phyloP scores from a whole-genome alignment of 768 basidiomycete species.

The Tricholoma flavovirens region DNA sequence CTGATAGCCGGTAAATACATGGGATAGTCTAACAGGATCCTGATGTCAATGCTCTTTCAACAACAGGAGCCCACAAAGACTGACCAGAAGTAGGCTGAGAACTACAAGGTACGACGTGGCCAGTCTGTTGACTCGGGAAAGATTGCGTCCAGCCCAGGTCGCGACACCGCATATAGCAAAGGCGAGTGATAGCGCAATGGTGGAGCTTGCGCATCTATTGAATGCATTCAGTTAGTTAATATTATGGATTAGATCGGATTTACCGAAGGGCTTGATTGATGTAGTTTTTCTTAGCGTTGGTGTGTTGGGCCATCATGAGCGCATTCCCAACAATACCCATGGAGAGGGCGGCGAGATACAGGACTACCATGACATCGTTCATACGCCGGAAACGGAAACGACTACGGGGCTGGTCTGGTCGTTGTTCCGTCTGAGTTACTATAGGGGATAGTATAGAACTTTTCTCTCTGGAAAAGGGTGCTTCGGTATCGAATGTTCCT shows the following conservation, averaged over 20 bases:
- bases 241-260: not conserved
- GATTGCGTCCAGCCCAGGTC: slow-evolving; percentile 16
- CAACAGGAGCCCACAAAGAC: not conserved
- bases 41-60: not conserved
- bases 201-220: slow-evolving; percentile 24
- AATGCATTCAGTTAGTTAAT: not conserved
- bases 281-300: slow-evolving; percentile 11
- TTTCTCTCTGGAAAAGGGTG: not conserved
- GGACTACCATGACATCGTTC: slow-evolving; percentile 13
- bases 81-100: slow-evolving; percentile 19
- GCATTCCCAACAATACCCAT: slow-evolving; percentile 22
- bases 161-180: slow-evolving; percentile 14
- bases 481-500: not conserved
- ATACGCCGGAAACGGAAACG: slow-evolving; percentile 27
- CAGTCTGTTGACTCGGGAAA: slow-evolving; percentile 18
- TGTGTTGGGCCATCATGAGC: slow-evolving; percentile 9
- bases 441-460: not conserved
- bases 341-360: slow-evolving; percentile 18
- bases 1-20: slow-evolving; percentile 19
- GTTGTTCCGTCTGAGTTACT: not conserved
- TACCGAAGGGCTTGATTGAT: slow-evolving; percentile 17
- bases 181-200: slow-evolving; percentile 19
- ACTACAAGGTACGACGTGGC: slow-evolving; percentile 15
- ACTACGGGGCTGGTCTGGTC: slow-evolving; percentile 20
- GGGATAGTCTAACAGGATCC: not conserved